Evolutionary conservation across 1,284 basidiomycete genomes (phyloP).

Genomic region (Trichosporon inkin): DNA sequence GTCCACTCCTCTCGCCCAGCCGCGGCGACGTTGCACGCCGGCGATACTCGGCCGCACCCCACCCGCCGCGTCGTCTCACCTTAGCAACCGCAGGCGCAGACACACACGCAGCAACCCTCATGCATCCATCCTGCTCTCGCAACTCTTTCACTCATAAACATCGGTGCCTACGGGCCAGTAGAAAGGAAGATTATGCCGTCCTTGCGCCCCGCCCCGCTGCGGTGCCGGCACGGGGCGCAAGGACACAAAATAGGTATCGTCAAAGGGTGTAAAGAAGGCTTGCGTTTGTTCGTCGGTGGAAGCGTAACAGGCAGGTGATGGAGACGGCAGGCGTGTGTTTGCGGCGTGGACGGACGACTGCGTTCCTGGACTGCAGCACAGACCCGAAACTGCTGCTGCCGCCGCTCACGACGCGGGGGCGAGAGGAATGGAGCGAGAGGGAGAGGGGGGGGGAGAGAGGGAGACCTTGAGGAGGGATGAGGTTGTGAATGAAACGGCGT

Average conservation of each 20-base stretch:
- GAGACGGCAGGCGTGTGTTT: background rate
- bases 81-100: too few species aligned
- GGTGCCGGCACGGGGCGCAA: background rate
- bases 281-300: conserved; percentile 7
- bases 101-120: too few species aligned
- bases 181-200: conserved; percentile 6
- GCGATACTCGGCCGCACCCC: too few species aligned
- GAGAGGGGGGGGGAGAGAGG: too few species aligned
- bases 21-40: too few species aligned
- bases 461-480: background rate
- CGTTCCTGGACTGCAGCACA: too few species aligned
- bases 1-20: too few species aligned
- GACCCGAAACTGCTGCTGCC: too few species aligned
- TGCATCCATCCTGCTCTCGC: too few species aligned
- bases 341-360: background rate
- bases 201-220: background rate
- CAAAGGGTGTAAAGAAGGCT: background rate
- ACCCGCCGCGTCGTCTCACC: too few species aligned
- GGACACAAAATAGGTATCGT: conserved; percentile 5
- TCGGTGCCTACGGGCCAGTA: conserved; percentile 4
- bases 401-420: background rate
- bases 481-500: conserved; percentile 7
- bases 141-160: conserved; percentile 6
- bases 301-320: conserved; percentile 6
- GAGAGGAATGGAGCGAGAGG: background rate